Conservation (phyloP, 2,329 filamentous ascomycete genomes). For the Hypoxylon sp. region DNA sequence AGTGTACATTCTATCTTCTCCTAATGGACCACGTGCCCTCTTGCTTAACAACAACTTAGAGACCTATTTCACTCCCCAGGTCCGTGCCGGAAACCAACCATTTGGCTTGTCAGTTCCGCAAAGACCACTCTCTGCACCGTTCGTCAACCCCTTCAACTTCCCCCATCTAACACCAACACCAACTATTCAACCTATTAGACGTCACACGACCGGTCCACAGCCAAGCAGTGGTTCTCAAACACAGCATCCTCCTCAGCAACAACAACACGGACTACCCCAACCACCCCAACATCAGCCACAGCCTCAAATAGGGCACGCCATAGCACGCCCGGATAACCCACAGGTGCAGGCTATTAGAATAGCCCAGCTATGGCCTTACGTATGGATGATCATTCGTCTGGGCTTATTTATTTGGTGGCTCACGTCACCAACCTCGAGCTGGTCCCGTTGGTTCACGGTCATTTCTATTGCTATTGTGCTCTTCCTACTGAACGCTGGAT, state of each 20-base stretch:
- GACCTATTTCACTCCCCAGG: slow-evolving; percentile 66
- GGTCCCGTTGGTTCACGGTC: slow-evolving; percentile 72
- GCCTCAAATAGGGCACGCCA: slow-evolving; percentile 50
- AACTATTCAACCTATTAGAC: slow-evolving; percentile 35
- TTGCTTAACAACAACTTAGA: slow-evolving; percentile 68
- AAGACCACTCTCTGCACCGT: slow-evolving; percentile 25
- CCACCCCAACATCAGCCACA: slow-evolving; percentile 52
- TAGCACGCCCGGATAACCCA: slow-evolving; percentile 51
- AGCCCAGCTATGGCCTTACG: slow-evolving; percentile 69
- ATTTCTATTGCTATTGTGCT: slow-evolving; percentile 68
- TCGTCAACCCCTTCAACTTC: slow-evolving; percentile 30
- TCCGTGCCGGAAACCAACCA: slow-evolving; percentile 34
- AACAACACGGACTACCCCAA: slow-evolving; percentile 49
- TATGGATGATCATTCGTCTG: slow-evolving; percentile 73
- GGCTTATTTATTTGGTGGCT: slow-evolving; percentile 76
- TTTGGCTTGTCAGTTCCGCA: slow-evolving; percentile 34
- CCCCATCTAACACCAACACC: slow-evolving; percentile 40
- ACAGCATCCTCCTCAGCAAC: slow-evolving; percentile 51
- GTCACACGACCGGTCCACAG: slow-evolving; percentile 43
- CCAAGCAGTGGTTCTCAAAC: slow-evolving; percentile 48
- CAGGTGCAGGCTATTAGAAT: slow-evolving; percentile 57
- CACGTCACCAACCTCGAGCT: slow-evolving; percentile 70
- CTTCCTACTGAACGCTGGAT: slow-evolving; percentile 72
- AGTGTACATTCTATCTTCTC: slow-evolving; percentile 74
- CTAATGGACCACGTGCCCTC: slow-evolving; percentile 71